Conservation (phyloP, 805 yeast genomes). For the Clavispora phyllophila region DNA sequence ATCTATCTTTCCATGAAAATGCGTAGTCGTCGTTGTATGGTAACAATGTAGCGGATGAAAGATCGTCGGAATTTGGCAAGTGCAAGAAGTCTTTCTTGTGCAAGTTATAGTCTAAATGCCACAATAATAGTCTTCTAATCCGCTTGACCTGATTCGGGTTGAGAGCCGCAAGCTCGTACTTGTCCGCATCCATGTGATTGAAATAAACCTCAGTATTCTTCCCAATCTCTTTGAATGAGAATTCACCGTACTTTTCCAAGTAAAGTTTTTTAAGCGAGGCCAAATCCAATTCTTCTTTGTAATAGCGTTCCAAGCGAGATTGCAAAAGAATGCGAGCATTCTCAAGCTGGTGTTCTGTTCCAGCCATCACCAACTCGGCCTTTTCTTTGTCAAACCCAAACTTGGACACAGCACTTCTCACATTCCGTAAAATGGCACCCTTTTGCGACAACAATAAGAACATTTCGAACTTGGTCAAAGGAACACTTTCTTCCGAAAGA, state of each 20-base stretch:
- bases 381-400: conserved; percentile 30
- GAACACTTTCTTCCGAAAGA: conserved; percentile 25
- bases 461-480: conserved; percentile 33
- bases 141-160: conserved; percentile 25
- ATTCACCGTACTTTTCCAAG: conserved; percentile 22
- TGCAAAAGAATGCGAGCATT: conserved; percentile 41
- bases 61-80: conserved; percentile 10
- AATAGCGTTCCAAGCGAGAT: conserved; percentile 23
- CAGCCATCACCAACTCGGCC: conserved; percentile 27
- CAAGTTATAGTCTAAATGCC: conserved; percentile 33
- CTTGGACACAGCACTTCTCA: conserved; percentile 38
- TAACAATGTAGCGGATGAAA: conserved; percentile 9
- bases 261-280: conserved; percentile 22
- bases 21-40: conserved; percentile 30
- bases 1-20: conserved; percentile 28
- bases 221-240: conserved; percentile 23
- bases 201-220: conserved; percentile 32
- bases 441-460: conserved; percentile 36
- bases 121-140: conserved; percentile 33
- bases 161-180: conserved; percentile 28
- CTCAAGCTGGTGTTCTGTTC: conserved; percentile 36
- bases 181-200: conserved; percentile 20
- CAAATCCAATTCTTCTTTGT: conserved; percentile 29
- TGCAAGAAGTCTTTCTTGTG: conserved; percentile 18
- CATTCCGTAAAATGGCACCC: conserved; percentile 34